Base-by-base conservation (phyloP, 257 asterid species). In the Dorcoceras hygrometricum region DNA sequence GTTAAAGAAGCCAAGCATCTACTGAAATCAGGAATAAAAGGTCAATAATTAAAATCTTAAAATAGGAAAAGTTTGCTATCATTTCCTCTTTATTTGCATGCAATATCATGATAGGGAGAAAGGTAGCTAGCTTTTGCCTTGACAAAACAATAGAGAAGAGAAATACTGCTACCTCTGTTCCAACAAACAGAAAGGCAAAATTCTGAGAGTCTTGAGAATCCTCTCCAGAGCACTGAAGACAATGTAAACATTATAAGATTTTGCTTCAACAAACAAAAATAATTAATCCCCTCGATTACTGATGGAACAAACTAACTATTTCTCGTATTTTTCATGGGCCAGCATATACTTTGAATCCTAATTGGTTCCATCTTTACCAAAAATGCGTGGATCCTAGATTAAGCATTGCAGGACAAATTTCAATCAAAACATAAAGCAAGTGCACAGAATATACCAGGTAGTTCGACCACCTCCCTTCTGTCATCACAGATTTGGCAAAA, bases 401-500 rank as follows among this genome's bases (percentile, higher is more conserved):
- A 51, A 66, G 46, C 36, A 48, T 24, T 64, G 14, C 54, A 24
- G 25, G 23, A 6, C 20, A 57, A 75, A 64, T 43, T 31, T 54
- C 23, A 28, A 65, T 57, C 43, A 66, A 46, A 55, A 12, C 34
- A 29, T 28, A 23, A 51, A 66, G 62, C 67, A 69, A 63, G 57
- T 36, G 54, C 32, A 62, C 25, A n/a, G 10, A 53, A 71, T 28
- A 65, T 81, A 92, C 98, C 97, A 92, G 79, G 73, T 83, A 78
- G 73, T 80, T 79, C 6, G 89, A 83, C 98, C 96, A 92, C 58
- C 98, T 93, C 46, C 98, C 98, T 74, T 86, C 83, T 60, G 84
- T 62, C 91, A 89, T 81, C 64, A 87, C 89, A 46, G 91, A 87
- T 76, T 80, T 86, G 73, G 86, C 97, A 71, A 92, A 76, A 73